Evolutionary conservation across 495 filamentous ascomycete species (phyloP).

Genomic region (Daldinia grandis): DNA sequence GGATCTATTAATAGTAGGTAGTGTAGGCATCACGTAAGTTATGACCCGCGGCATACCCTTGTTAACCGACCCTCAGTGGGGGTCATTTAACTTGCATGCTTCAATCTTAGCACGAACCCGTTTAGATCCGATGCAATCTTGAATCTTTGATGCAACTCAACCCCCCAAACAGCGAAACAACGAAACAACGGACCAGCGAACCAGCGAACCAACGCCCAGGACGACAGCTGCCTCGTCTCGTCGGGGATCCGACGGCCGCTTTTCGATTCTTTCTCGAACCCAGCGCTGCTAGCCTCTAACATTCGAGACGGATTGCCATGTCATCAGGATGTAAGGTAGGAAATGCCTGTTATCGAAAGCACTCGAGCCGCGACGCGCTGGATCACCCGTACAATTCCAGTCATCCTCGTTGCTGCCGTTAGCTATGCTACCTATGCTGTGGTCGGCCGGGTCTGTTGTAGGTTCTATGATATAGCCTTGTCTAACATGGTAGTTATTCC

Average conservation of each 20-base stretch:
- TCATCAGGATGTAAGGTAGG: conserved; percentile 39
- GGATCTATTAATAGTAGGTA: conserved; percentile 34
- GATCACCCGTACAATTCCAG: conserved; percentile 53
- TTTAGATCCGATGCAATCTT: conserved; percentile 29
- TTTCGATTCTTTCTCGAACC: conserved; percentile 5
- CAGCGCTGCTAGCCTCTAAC: neutral
- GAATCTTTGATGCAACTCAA: conserved; percentile 35
- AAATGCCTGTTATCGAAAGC: conserved; percentile 46
- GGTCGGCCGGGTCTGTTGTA: conserved; percentile 55
- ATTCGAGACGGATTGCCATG: conserved; percentile 4
- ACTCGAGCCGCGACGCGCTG: conserved; percentile 54
- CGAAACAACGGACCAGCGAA: conserved; percentile 12
- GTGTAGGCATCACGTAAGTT: conserved; percentile 30
- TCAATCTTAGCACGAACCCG: neutral
- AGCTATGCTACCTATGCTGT: conserved; percentile 53
- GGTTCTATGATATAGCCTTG: conserved; percentile 29
- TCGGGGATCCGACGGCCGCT: conserved; percentile 25
- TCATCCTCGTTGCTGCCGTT: conserved; percentile 49
- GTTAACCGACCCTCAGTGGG: neutral
- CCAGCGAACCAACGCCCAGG: conserved; percentile 2
- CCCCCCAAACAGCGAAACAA: conserved; percentile 5
- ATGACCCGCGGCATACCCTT: conserved; percentile 16
- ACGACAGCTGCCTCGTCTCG: conserved; percentile 25
- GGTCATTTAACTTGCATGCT: neutral
- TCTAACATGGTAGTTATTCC: neutral